Conservation (phyloP, 805 yeast genomes). For the Yamadazyma endophytica region DNA sequence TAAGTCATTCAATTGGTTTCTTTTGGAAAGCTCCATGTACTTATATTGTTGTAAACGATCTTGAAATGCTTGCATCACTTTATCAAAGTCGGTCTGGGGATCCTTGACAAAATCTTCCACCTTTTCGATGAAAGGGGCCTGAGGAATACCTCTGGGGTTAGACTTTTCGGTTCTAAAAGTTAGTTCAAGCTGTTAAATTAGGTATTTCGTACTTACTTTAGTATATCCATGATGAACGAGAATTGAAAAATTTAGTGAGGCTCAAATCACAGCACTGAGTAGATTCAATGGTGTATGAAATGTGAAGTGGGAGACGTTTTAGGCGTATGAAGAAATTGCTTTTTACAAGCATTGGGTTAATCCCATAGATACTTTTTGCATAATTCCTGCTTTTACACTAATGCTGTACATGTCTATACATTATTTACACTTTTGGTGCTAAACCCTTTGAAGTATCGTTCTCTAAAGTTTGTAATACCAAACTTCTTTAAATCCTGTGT, state of each 20-base stretch:
- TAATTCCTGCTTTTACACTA: no score
- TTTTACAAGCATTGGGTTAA: no score
- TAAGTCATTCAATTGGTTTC: slow-evolving; percentile 47
- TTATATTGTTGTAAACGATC: slow-evolving; percentile 86
- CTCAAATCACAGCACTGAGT: no score
- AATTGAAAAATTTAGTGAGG: background rate
- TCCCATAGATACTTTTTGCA: no score
- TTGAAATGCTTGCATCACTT: slow-evolving; percentile 70
- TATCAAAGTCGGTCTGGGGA: slow-evolving; percentile 61
- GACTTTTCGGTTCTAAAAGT: slow-evolving; percentile 47
- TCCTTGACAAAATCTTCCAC: slow-evolving; percentile 71
- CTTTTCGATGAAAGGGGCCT: slow-evolving; percentile 87
- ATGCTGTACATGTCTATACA: background rate
- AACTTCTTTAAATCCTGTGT: slow-evolving; percentile 39
- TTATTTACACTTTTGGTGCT: slow-evolving; percentile 26
- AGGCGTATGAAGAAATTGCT: no score
- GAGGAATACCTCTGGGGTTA: slow-evolving; percentile 94
- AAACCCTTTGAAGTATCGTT: slow-evolving; percentile 71
- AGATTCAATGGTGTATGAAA: no score
- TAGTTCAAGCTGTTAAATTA: slow-evolving; percentile 1
- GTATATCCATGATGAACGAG: slow-evolving; percentile 9
- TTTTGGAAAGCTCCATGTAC: slow-evolving; percentile 69
- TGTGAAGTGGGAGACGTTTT: no score
- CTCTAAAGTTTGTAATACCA: slow-evolving; percentile 59
- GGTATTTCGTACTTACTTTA: slow-evolving; percentile 8